Evolutionary conservation across 352 stramenopile genomes (phyloP), one percentile per base, ranked within the genome.

Genomic region (Aphanomyces astaci): DNA sequence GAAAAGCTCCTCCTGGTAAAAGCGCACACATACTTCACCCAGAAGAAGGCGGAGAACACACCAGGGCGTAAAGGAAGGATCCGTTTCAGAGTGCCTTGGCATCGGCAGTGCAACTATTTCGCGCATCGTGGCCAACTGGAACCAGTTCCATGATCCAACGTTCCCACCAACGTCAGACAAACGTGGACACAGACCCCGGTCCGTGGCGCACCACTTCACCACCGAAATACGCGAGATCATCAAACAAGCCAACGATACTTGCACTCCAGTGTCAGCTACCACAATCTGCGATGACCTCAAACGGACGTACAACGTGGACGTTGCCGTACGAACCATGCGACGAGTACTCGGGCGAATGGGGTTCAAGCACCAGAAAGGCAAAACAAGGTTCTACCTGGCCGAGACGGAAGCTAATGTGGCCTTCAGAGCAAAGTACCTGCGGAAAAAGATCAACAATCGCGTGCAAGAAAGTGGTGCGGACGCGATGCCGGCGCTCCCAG

Each of bases 401-500:
- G 46, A 54, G 46, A 22, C 46, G 9, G 46, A 54, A 7, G 46
- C 46, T 10, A 54, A 54, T 54, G 46, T 54, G 9, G 46, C 46
- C 19, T 54, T 54, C 19, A 9, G 46, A 54, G 17, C 5, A 4
- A 4, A 28, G 7, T 54, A 54, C 24, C 46, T 54, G 9, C 46
- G 46, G 13, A 54, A 54, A n/a, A 54, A 54, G 46, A 9, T 54
- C 13, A 22, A 13, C 17, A 54, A 54, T 54, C 53, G 53, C 30
- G 22, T 13, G 5, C 25, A 5, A 4, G 19, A 7, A n/a, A 62
- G 27, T 28, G n/a, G n/a, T n/a, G n/a, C n/a, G n/a, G n/a, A n/a
- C n/a, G n/a, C n/a, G n/a, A 43, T 15, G 9, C 53, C 66, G 19
- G 33, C 71, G n/a, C 46, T 2, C 0, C 62, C 66, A 15, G 66